Percentiles rank a stretch among this genome's conserved stretches.
phyloP scores from a whole-genome alignment of 2,329 filamentous ascomycete genomes.

The Fusarium acutatum region DNA sequence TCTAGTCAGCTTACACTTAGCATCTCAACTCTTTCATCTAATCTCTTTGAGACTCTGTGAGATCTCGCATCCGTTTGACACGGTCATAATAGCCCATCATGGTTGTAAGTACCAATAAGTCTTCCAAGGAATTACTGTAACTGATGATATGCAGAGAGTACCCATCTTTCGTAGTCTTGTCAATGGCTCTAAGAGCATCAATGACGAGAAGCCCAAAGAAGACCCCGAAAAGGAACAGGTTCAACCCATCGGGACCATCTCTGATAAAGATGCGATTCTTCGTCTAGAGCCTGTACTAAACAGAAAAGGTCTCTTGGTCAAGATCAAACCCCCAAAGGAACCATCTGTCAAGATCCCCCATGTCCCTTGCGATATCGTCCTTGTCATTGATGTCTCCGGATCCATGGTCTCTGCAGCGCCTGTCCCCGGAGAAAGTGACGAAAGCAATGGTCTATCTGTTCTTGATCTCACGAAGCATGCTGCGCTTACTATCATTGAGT shows the following conservation, averaged over 20 bases:
- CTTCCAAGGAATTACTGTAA: neutral
- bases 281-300: constrained; percentile 52
- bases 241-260: neutral
- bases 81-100: constrained; percentile 14
- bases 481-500: constrained; percentile 65
- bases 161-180: constrained; percentile 14
- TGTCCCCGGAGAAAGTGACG: constrained; percentile 55
- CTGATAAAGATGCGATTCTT: constrained; percentile 32
- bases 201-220: neutral
- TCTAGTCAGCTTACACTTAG: neutral
- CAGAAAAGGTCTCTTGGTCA: constrained; percentile 55
- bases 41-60: neutral
- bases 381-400: constrained; percentile 68
- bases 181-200: neutral
- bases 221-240: neutral
- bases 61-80: neutral
- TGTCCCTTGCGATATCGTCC: constrained; percentile 66
- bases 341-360: constrained; percentile 47
- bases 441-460: constrained; percentile 61
- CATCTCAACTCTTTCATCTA: neutral
- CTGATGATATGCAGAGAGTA: constrained; percentile 25
- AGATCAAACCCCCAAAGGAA: constrained; percentile 54
- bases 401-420: constrained; percentile 63
- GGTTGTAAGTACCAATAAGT: constrained; percentile 1
- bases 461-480: constrained; percentile 70